A percentile compares a stretch with the other conserved stretches of the same genome.
These are phyloP conservation scores for Hura crepitans DNA, from an alignment of 441 rosid genomes.

Conservation along the genomic window DNA sequence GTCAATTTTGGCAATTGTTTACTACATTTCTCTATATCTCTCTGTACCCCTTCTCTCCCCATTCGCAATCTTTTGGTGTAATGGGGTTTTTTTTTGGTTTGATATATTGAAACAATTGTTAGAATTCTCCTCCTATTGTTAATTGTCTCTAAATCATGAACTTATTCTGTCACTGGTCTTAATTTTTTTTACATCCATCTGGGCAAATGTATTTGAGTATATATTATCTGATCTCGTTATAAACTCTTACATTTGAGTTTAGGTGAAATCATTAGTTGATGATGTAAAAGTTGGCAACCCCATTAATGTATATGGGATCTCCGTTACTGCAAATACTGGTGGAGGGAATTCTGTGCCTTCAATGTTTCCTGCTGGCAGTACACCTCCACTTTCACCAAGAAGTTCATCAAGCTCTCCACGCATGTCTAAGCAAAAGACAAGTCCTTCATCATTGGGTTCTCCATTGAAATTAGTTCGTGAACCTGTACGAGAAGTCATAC, in stretches of 20 bases:
- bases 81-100: too few species aligned
- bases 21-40: neutral
- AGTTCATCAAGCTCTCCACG: conserved; percentile 91
- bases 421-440: conserved; percentile 58
- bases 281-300: conserved; percentile 77
- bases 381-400: conserved; percentile 97
- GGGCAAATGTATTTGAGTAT: neutral
- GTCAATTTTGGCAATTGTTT: neutral
- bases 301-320: conserved; percentile 54
- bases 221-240: conserved; percentile 12
- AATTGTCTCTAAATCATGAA: too few species aligned
- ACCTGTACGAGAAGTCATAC: conserved; percentile 80
- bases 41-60: too few species aligned
- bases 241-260: conserved; percentile 14
- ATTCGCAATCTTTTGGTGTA: too few species aligned
- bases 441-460: conserved; percentile 86
- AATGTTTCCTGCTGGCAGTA: conserved; percentile 90
- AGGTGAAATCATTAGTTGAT: conserved; percentile 71
- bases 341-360: conserved; percentile 66
- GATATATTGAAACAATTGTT: too few species aligned
- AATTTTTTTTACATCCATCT: neutral
- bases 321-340: conserved; percentile 51
- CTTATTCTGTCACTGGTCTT: too few species aligned
- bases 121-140: too few species aligned
- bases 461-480: conserved; percentile 70